Evolutionary conservation across 257 asterid species (phyloP), one percentile per base, ranked within the genome.

Genomic region (Verbascum thapsus): DNA sequence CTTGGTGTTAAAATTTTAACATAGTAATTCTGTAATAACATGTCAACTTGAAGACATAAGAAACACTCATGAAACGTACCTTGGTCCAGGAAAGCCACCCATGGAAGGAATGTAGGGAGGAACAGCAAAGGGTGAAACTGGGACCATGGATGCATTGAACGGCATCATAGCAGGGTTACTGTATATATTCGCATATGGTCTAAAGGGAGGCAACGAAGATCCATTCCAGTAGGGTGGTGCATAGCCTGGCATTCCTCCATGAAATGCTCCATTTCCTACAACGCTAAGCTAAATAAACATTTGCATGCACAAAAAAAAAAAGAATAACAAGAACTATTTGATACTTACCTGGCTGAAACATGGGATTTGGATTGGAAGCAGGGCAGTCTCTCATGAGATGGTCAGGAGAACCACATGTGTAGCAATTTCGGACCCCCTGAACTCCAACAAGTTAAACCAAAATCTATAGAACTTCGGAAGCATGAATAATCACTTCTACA

Each of bases 381-480:
- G 90, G 88, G 69, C 94, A 91, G 74, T 88, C 86, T 78, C 88
- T 88, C 78, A 84, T 75, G 68, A 88, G 87, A 83, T 91, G 98
- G 37, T 80, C 87, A 10, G 88, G 86, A 76, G 96, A 86, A 68
- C 94, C 98, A 80, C 95, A 91, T 57, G 69, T 59, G 73, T 83
- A 88, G 78, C 98, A 88, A 43, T 68, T 79, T 44, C 88, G 90
- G 32, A 49, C 50, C 42, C 78, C 88, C 97, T 89, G 81, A 71
- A n/a, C n/a, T n/a, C n/a, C n/a, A n/a, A n/a, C n/a, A n/a, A n/a
- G n/a, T n/a, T 10, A 20, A 68, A 32, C 8, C 56, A 53, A 53
- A 38, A 62, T 42, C 35, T 13, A 19, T 5, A 59, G 15, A 17
- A 45, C 55, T 42, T 34, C 18, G 41, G n/a, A 63, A 69, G 69